Evolutionary conservation across 345 rosid genomes (phyloP).

Genomic region (Aurinia saxatilis): DNA sequence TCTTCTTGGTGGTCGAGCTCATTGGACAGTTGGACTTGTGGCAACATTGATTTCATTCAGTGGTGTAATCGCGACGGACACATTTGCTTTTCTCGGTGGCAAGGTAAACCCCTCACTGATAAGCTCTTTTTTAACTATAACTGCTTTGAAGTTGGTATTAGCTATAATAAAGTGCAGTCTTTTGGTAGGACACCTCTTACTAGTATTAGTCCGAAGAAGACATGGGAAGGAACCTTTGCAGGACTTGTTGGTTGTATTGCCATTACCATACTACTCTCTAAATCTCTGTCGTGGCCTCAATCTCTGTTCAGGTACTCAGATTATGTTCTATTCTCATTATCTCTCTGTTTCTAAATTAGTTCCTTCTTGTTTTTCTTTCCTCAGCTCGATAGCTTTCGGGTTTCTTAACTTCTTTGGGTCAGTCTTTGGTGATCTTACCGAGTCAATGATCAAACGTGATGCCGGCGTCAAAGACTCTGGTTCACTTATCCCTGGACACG

Average conservation of each 20-base stretch:
- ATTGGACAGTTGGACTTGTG: constrained; percentile 96
- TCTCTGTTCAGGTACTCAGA: constrained; percentile 63
- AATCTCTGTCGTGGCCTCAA: constrained; percentile 64
- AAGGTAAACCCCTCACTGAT: constrained; percentile 39
- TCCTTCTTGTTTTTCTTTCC: background rate
- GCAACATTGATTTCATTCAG: constrained; percentile 77
- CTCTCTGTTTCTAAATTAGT: constrained; percentile 1
- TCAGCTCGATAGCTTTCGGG: constrained; percentile 81
- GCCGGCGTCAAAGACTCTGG: constrained; percentile 98
- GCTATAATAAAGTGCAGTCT: constrained; percentile 39
- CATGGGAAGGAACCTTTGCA: constrained; percentile 86
- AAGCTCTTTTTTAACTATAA: background rate
- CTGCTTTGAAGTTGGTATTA: background rate
- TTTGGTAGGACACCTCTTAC: constrained; percentile 81
- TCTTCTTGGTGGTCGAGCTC: constrained; percentile 84
- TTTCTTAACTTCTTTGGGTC: constrained; percentile 83
- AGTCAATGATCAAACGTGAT: constrained; percentile 95
- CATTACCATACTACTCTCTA: constrained; percentile 49
- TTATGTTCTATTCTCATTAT: background rate
- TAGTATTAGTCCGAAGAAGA: constrained; percentile 82
- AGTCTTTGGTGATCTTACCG: constrained; percentile 88
- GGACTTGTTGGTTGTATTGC: constrained; percentile 86
- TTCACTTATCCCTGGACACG: constrained; percentile 91
- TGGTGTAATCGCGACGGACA: constrained; percentile 83
- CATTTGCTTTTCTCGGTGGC: constrained; percentile 89